These are phyloP conservation scores for Metschnikowia reukaufii DNA, from an alignment of 805 yeast species.

Conservation along the genomic window DNA sequence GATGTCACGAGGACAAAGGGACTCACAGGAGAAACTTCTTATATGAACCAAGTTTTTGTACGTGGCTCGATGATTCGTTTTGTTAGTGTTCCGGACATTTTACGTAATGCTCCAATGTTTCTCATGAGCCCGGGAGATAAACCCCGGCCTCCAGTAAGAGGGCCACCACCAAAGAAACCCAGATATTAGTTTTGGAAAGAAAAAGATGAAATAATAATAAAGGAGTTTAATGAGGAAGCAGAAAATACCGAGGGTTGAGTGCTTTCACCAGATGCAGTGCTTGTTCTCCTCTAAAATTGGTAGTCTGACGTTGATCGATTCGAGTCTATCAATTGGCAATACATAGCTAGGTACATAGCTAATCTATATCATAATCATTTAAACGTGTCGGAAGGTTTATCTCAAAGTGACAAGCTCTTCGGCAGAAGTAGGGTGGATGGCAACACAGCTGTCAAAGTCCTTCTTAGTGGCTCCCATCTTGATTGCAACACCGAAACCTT, in stretches of 20 bases:
- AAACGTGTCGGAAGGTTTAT: conserved; percentile 22
- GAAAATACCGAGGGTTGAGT: not conserved
- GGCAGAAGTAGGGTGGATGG: conserved; percentile 98
- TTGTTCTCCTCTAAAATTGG: not conserved
- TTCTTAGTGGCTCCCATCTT: conserved; percentile 99
- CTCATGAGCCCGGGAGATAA: conserved; percentile 54
- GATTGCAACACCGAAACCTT: conserved; percentile 97
- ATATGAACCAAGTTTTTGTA: conserved; percentile 80
- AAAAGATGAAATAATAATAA: not conserved
- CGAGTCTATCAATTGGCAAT: conserved; percentile 2
- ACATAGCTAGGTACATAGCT: conserved; percentile 3
- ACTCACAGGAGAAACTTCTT: conserved; percentile 66
- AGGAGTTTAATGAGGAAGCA: no score
- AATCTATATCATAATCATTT: conserved; percentile 2
- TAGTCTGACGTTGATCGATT: conserved; percentile 4
- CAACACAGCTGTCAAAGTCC: conserved; percentile 94
- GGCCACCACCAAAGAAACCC: conserved; percentile 35
- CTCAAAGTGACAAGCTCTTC: conserved; percentile 91
- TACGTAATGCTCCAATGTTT: conserved; percentile 87
- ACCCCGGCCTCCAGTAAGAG: conserved; percentile 73
- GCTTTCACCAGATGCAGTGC: no score
- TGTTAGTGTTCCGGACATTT: conserved; percentile 83
- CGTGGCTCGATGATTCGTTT: conserved; percentile 90
- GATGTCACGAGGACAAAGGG: conserved; percentile 76
- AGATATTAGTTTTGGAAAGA: not conserved